A percentile compares a stretch with the other conserved stretches of the same genome.
Evolutionary conservation across 345 rosid genomes (phyloP).

Genomic region (Melastoma malabathricum): DNA sequence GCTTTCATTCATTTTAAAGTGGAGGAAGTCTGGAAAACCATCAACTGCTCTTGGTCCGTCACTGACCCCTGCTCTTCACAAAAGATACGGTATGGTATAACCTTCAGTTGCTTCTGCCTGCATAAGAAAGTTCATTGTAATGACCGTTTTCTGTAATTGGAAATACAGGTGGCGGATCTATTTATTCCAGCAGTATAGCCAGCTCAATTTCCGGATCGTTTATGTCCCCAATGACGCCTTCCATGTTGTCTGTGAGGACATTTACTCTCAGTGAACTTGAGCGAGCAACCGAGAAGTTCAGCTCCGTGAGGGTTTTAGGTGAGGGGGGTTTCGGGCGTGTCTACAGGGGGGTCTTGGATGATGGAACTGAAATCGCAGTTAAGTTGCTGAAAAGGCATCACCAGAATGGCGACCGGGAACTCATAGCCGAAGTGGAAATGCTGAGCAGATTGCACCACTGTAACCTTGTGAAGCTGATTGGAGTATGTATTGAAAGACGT

Average conservation of each 20-base stretch:
- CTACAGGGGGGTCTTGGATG: constrained; percentile 60
- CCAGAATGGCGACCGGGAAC: constrained; percentile 86
- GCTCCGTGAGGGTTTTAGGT: constrained; percentile 74
- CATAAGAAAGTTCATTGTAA: too few relatives aligned
- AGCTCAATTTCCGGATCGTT: constrained; percentile 76
- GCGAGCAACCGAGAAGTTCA: constrained; percentile 82
- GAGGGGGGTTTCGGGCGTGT: constrained; percentile 99
- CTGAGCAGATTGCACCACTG: constrained; percentile 98
- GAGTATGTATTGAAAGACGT: constrained; percentile 86
- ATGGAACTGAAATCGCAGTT: constrained; percentile 83
- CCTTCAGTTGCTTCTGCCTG: too few relatives aligned
- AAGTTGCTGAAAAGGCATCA: constrained; percentile 78
- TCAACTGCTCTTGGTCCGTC: constrained; percentile 84
- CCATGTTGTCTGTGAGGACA: constrained; percentile 70
- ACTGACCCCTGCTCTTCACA: constrained; percentile 54
- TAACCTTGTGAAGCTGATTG: constrained; percentile 92
- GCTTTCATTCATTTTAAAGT: constrained; percentile 44
- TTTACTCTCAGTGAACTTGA: constrained; percentile 64
- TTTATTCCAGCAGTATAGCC: constrained; percentile 47
- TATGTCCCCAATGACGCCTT: constrained; percentile 68
- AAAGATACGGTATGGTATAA: constrained; percentile 56
- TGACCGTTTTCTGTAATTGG: too few relatives aligned
- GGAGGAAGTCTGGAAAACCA: constrained; percentile 70
- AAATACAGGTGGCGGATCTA: constrained; percentile 44
- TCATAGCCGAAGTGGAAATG: constrained; percentile 97